These are phyloP conservation scores for Annulohypoxylon bovei DNA, from an alignment of 495 filamentous ascomycete species.

Conservation along the genomic window DNA sequence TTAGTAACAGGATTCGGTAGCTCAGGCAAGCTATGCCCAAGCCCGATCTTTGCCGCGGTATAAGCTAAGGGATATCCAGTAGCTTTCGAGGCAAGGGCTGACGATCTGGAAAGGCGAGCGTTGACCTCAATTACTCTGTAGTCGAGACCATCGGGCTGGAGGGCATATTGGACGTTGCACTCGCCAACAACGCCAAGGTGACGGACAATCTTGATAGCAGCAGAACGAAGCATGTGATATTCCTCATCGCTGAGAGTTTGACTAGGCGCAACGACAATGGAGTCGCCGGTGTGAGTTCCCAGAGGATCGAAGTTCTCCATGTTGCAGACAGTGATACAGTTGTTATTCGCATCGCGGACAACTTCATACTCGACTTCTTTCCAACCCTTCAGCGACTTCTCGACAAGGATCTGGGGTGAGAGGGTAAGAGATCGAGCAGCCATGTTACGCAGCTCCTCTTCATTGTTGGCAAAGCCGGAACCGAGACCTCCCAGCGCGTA, in stretches of 20 bases:
- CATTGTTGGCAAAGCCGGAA: slow-evolving; percentile 95
- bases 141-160: slow-evolving; percentile 93
- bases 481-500: slow-evolving; percentile 96
- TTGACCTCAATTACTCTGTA: slow-evolving; percentile 99
- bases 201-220: slow-evolving; percentile 94
- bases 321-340: slow-evolving; percentile 99
- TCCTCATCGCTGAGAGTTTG: slow-evolving; percentile 97
- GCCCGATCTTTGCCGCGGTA: slow-evolving; percentile 95
- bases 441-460: slow-evolving; percentile 91
- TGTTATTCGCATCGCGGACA: slow-evolving; percentile 91
- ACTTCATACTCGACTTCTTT: slow-evolving; percentile 99
- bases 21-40: slow-evolving; percentile 93
- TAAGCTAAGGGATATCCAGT: slow-evolving; percentile 98
- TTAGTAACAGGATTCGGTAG: slow-evolving; percentile 97
- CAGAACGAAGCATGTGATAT: slow-evolving; percentile 98
- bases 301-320: slow-evolving; percentile 99
- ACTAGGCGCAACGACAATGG: slow-evolving; percentile 94
- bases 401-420: slow-evolving; percentile 95
- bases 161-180: slow-evolving; percentile 97
- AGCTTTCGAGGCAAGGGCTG: slow-evolving; percentile 95
- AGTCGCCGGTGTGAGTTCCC: slow-evolving; percentile 96
- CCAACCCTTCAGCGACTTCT: slow-evolving; percentile 99
- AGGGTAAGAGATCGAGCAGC: slow-evolving; percentile 92
- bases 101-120: slow-evolving; percentile 94
- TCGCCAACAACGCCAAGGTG: slow-evolving; percentile 96